Percentiles rank a stretch among this genome's conserved stretches.
phyloP scores from a whole-genome alignment of 768 basidiomycete species.

The Ramaria sp. region DNA sequence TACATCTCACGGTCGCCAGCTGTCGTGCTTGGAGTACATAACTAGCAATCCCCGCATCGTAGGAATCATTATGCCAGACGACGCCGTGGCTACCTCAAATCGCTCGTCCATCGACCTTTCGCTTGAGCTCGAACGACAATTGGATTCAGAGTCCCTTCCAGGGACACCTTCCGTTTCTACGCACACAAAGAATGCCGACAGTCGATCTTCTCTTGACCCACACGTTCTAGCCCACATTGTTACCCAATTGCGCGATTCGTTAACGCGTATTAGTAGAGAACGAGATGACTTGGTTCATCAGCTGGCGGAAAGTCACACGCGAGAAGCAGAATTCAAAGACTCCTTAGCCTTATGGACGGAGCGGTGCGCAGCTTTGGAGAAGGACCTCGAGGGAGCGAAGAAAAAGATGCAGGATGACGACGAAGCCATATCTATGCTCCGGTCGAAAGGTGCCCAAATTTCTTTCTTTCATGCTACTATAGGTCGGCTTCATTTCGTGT shows the following conservation, averaged over 20 bases:
- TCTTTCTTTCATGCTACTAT: conserved; percentile 2
- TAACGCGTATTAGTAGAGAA: conserved; percentile 56
- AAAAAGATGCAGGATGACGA: conserved; percentile 50
- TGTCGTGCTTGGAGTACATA: neutral
- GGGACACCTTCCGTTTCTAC: conserved; percentile 20
- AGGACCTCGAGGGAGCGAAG: conserved; percentile 16
- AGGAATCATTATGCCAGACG: neutral
- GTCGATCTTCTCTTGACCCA: conserved; percentile 48
- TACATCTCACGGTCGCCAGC: too few species aligned
- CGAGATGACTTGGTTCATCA: conserved; percentile 53
- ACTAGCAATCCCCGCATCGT: neutral
- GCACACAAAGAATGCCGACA: neutral
- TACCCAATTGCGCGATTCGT: conserved; percentile 54
- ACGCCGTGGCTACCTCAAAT: neutral
- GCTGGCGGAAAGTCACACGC: conserved; percentile 36
- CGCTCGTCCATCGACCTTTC: conserved; percentile 50
- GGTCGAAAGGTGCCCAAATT: conserved; percentile 57
- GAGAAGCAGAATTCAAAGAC: conserved; percentile 52
- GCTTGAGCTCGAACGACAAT: conserved; percentile 69
- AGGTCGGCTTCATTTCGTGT: conserved; percentile 8
- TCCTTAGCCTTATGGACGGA: conserved; percentile 55
- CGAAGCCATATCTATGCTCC: conserved; percentile 61
- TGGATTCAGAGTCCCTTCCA: conserved; percentile 41
- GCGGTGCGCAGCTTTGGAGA: conserved; percentile 13
- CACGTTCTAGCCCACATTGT: conserved; percentile 69